A percentile compares a stretch with the other conserved stretches of the same genome.
Evolutionary conservation across 2,329 filamentous ascomycete species (phyloP).

Genomic region (Penicillium freii): DNA sequence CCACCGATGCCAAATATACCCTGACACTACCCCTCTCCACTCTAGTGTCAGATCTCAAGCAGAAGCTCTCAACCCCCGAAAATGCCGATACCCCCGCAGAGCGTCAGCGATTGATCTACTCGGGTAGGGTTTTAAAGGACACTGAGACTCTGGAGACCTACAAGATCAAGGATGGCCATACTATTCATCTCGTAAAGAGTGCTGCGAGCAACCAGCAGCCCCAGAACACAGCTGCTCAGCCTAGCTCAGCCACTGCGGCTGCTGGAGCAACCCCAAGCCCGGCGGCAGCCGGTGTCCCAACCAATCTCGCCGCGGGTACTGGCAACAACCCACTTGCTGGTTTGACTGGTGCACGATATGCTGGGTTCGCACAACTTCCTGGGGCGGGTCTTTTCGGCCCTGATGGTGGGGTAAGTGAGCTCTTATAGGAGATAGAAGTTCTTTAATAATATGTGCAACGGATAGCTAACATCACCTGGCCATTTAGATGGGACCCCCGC

Average conservation of each 20-base stretch:
- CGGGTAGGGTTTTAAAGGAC: constrained; percentile 94
- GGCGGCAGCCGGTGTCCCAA: constrained; percentile 44
- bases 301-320: constrained; percentile 50
- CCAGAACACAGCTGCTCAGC: constrained; percentile 55
- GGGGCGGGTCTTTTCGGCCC: constrained; percentile 87
- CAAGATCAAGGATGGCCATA: constrained; percentile 96
- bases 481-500: constrained; percentile 81
- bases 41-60: constrained; percentile 82
- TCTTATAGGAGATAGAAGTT: neutral
- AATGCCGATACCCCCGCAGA: constrained; percentile 84
- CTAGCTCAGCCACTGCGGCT: constrained; percentile 37
- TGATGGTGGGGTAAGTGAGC: constrained; percentile 77
- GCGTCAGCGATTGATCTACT: constrained; percentile 94
- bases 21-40: constrained; percentile 76
- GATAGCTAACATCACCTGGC: constrained; percentile 15
- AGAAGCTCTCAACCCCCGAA: constrained; percentile 75
- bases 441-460: neutral
- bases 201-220: constrained; percentile 75
- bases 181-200: constrained; percentile 93
- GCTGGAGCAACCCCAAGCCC: constrained; percentile 34
- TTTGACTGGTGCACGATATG: constrained; percentile 88
- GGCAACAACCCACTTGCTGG: constrained; percentile 88
- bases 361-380: constrained; percentile 85
- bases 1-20: constrained; percentile 79
- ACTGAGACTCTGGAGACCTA: constrained; percentile 78